Percentiles rank a stretch among this genome's conserved stretches.
These are phyloP conservation scores for Adansonia digitata DNA, from an alignment of 345 rosid genomes.

Conservation along the genomic window DNA sequence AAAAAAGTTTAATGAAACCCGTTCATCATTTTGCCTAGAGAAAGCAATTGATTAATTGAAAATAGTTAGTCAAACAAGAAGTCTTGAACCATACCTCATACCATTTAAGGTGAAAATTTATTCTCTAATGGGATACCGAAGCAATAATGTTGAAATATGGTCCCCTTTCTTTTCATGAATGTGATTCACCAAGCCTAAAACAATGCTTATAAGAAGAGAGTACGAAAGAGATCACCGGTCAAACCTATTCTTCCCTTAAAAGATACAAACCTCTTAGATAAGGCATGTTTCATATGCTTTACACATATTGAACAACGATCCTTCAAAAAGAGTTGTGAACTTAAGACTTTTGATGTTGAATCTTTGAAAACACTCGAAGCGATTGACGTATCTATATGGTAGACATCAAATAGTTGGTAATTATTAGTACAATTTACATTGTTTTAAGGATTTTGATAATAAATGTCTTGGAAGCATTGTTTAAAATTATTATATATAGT, in stretches of 20 bases:
- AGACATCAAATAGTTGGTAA: too few relatives aligned
- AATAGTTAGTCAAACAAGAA: background rate
- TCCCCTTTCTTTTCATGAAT: background rate
- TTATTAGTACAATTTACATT: too few relatives aligned
- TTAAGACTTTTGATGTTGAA: background rate
- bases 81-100: too few relatives aligned
- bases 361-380: too few relatives aligned
- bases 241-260: background rate
- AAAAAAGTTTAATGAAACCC: too few relatives aligned
- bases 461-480: too few relatives aligned
- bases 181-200: background rate
- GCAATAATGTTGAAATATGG: background rate
- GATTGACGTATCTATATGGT: too few relatives aligned
- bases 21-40: too few relatives aligned
- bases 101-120: background rate
- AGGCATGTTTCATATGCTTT: slow-evolving; percentile 7
- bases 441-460: too few relatives aligned
- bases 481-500: too few relatives aligned
- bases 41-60: background rate
- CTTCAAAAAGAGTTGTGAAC: background rate
- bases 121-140: background rate
- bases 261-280: background rate
- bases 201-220: background rate
- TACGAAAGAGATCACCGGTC: background rate
- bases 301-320: background rate